Base-by-base conservation (phyloP, 2,329 filamentous ascomycete species). In the Neofusicoccum umdonicola region DNA sequence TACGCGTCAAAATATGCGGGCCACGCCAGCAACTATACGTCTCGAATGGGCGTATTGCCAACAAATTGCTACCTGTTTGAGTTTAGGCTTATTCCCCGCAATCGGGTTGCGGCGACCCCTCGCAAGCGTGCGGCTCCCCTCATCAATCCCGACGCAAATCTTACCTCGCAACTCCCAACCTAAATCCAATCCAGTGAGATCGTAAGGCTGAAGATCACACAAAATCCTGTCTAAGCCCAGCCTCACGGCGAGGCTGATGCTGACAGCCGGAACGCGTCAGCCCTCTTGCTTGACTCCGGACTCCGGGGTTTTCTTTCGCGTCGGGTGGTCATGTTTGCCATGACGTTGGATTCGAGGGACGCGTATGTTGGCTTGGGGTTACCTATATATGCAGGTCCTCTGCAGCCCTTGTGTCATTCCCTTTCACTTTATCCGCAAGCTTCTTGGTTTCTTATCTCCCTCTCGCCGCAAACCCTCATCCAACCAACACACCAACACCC, bases 401-500 rank as follows among this genome's bases (percentile, higher is more conserved):
- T 62, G 58, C 45, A 62, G 17, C 34, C 13, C 31, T 44, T 34
- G 47, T 51, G 37, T 51, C 35, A 31, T 41, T 50, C 45, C 3
- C 22, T 41, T 34, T 12, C 34, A 42, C 34, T 13, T n/a, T 27
- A 13, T 7, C 17, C 45, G 45, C 45, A 62, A 62, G 37, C 58
- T 60, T 60, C 56, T 37, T 60, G 5, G n/a, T 37, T 19, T 47
- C 27, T 22, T 35, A 37, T 60, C 42, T 52, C 11, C 2, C 41
- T 37, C 37, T 19, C 27, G 27, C 42, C 56, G 17, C 56, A 47
- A 45, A 47, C 41, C 56, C 47, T 35, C 70, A 68, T 35, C 69
- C 73, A 41, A 74, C 72, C 31, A 67, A 71, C 52, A 67, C 69
- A 56, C 67, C 74, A 34, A 62, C 51, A 65, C 35, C 37, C n/a